Evolutionary conservation across 75 land plant species (phyloP).

Genomic region (Isoetes taiwanensis): DNA sequence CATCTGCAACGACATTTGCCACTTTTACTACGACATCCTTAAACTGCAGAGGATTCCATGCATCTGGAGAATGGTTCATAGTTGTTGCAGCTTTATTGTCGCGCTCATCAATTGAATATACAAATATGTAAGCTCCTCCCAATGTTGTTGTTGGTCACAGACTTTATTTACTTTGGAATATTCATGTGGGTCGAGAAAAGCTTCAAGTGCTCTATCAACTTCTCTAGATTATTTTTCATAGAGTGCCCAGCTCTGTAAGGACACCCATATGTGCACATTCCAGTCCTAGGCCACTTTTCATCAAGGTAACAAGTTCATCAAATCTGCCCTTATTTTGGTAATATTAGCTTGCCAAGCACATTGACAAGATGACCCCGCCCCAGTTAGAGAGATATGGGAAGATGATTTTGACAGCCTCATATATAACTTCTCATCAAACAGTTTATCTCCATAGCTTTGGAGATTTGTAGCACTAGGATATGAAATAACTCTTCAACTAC

Average conservation of each 20-base stretch:
- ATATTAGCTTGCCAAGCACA: neutral
- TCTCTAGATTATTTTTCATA: neutral
- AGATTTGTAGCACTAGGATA: neutral
- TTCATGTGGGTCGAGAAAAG: neutral
- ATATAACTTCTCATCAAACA: neutral
- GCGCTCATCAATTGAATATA: neutral
- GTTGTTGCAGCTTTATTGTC: neutral
- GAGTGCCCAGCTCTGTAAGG: neutral
- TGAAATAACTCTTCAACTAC: neutral
- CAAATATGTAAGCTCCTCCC: neutral
- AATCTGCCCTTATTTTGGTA: neutral
- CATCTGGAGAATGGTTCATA: slow-evolving; percentile 2
- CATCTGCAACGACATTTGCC: too few species aligned
- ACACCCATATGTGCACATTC: slow-evolving; percentile 5
- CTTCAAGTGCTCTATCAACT: slow-evolving; percentile 4
- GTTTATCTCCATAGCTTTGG: neutral
- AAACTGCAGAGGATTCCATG: slow-evolving; percentile 4
- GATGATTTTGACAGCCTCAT: slow-evolving; percentile 1
- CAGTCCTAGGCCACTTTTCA: slow-evolving; percentile 3
- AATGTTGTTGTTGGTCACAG: slow-evolving; percentile 1
- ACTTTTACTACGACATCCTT: neutral
- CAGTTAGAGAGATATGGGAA: slow-evolving; percentile 1
- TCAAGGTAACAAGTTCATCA: neutral
- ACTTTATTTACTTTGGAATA: neutral
- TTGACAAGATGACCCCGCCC: too few species aligned